These are phyloP conservation scores for Chytriomyces hyalinus DNA, from an alignment of 192 early-diverging fungal species.

Conservation along the genomic window DNA sequence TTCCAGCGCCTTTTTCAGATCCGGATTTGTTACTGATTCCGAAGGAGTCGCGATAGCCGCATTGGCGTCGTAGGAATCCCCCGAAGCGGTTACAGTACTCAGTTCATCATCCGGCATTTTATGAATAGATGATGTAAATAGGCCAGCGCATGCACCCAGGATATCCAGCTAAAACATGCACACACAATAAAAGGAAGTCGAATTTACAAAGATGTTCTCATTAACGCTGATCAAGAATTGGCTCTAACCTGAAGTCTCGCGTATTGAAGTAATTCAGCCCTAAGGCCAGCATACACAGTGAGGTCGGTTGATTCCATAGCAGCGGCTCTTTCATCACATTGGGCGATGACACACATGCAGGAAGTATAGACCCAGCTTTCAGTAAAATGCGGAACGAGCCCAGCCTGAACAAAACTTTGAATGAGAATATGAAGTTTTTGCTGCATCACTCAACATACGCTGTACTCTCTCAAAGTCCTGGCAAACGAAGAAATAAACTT, in stretches of 20 bases:
- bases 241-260: slow-evolving; percentile 75
- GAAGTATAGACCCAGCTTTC: slow-evolving; percentile 84
- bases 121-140: slow-evolving; percentile 54
- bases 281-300: slow-evolving; percentile 70
- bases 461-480: slow-evolving; percentile 72
- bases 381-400: slow-evolving; percentile 62
- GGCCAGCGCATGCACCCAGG: slow-evolving; percentile 64
- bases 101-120: slow-evolving; percentile 20
- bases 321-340: slow-evolving; percentile 77
- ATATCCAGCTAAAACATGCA: slow-evolving; percentile 68
- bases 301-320: slow-evolving; percentile 49
- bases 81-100: not conserved
- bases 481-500: slow-evolving; percentile 77
- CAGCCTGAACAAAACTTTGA: slow-evolving; percentile 47
- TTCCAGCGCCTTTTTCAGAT: slow-evolving; percentile 64
- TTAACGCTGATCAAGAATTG: not conserved
- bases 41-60: slow-evolving; percentile 19
- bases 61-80: slow-evolving; percentile 2
- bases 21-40: slow-evolving; percentile 67
- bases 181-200: not conserved
- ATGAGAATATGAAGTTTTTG: not conserved
- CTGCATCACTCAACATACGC: slow-evolving; percentile 44
- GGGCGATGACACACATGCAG: slow-evolving; percentile 75
- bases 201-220: slow-evolving; percentile 5
- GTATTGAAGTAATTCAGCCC: slow-evolving; percentile 74